phyloP scores from a whole-genome alignment of 805 yeast species.

The Maudiozyma turicensis region DNA sequence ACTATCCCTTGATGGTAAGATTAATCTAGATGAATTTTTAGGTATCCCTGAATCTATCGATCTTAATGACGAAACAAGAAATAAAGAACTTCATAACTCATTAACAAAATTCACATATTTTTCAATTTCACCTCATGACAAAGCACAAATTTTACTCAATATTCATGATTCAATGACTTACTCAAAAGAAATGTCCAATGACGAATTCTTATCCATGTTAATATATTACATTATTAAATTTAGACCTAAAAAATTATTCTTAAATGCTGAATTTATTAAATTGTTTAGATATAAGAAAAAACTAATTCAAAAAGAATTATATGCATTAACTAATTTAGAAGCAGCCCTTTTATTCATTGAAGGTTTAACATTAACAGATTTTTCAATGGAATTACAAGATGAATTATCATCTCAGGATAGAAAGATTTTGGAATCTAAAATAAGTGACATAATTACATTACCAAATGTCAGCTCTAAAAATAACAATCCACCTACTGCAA shows the following conservation, averaged over 20 bases:
- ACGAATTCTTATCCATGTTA: slow-evolving; percentile 25
- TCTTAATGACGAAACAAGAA: slow-evolving; percentile 5
- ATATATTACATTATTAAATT: slow-evolving; percentile 21
- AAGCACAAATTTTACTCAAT: slow-evolving; percentile 17
- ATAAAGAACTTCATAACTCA: slow-evolving; percentile 10
- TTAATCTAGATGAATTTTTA: slow-evolving; percentile 19
- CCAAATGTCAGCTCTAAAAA: slow-evolving; percentile 5
- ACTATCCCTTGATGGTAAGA: slow-evolving; percentile 14
- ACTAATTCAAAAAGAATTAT: slow-evolving; percentile 26
- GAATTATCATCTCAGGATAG: slow-evolving; percentile 10
- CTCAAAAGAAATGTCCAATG: slow-evolving; percentile 23
- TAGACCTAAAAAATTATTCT: slow-evolving; percentile 19
- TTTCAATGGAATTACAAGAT: slow-evolving; percentile 14
- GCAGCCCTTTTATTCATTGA: slow-evolving; percentile 29
- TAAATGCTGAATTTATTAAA: slow-evolving; percentile 24
- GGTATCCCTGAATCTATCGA: slow-evolving; percentile 12
- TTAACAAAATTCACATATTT: slow-evolving; percentile 14
- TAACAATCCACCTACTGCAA: background rate
- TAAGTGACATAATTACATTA: slow-evolving; percentile 15
- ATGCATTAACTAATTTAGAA: slow-evolving; percentile 27
- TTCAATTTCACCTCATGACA: slow-evolving; percentile 25
- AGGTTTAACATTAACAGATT: slow-evolving; percentile 18
- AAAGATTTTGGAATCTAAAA: slow-evolving; percentile 10
- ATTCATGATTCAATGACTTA: slow-evolving; percentile 22
- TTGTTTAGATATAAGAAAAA: slow-evolving; percentile 27